phyloP scores from a whole-genome alignment of 202 grass and related monocot genomes.

The Saccharum hybrid region DNA sequence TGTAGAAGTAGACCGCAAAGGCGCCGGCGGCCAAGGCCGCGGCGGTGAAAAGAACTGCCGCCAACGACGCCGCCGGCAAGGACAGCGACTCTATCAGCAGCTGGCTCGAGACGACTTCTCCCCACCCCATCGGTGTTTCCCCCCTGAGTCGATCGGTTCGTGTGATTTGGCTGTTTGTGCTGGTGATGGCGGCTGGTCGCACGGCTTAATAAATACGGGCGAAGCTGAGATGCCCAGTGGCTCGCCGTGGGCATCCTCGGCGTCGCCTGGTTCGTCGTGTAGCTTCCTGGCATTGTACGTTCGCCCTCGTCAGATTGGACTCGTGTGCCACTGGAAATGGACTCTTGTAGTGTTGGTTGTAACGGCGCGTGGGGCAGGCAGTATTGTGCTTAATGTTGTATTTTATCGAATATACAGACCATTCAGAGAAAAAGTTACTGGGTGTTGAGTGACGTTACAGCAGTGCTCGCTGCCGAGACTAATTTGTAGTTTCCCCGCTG shows the following conservation, averaged over 20 bases:
- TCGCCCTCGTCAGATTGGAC: background rate
- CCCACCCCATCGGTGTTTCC: background rate
- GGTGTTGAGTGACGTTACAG: too few species aligned
- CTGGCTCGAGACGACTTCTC: background rate
- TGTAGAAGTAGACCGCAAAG: constrained; percentile 43
- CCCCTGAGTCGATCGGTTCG: too few species aligned
- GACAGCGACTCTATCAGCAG: background rate
- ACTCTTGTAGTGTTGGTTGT: background rate
- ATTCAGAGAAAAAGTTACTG: too few species aligned
- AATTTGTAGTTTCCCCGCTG: too few species aligned
- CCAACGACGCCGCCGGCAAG: background rate
- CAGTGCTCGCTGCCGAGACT: too few species aligned
- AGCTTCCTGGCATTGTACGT: background rate
- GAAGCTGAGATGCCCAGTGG: background rate
- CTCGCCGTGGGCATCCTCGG: background rate
- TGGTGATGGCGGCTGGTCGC: background rate
- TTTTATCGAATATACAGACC: too few species aligned
- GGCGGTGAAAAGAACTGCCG: constrained; percentile 14
- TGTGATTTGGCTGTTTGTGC: background rate
- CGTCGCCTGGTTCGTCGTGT: background rate
- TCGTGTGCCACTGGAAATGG: background rate
- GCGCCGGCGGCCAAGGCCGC: constrained; percentile 10
- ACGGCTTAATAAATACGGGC: background rate
- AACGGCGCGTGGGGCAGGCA: too few species aligned
- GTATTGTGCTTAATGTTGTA: too few species aligned